These are phyloP conservation scores for Pilatotrama ljubarskyi DNA, from an alignment of 768 basidiomycete genomes.

Conservation along the genomic window DNA sequence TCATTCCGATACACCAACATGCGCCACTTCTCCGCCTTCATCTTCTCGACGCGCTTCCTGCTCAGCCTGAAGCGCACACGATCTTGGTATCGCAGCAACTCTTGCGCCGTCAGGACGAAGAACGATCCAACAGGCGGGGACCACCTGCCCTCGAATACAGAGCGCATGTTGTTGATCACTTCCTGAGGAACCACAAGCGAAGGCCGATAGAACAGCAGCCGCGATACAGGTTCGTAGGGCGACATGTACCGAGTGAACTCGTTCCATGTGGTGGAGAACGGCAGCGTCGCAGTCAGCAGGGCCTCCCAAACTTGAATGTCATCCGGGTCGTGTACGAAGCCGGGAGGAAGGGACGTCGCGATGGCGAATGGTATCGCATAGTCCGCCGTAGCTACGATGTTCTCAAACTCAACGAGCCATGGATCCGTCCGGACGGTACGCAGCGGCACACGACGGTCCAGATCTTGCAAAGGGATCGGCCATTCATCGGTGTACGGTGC, in stretches of 20 bases:
- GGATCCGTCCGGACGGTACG: slow-evolving; percentile 24
- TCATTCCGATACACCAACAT: slow-evolving; percentile 14
- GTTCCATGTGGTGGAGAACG: neutral
- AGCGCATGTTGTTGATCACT: neutral
- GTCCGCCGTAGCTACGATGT: slow-evolving; percentile 22
- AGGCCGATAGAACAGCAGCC: slow-evolving; percentile 12
- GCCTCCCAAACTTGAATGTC: slow-evolving; percentile 18
- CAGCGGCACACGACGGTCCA: slow-evolving; percentile 14
- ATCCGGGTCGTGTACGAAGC: slow-evolving; percentile 17
- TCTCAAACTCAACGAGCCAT: slow-evolving; percentile 29
- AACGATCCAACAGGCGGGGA: slow-evolving; percentile 4
- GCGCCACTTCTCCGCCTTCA: slow-evolving; percentile 14
- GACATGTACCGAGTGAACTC: neutral
- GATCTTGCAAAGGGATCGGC: slow-evolving; percentile 30
- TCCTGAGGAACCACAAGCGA: neutral
- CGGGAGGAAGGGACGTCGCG: slow-evolving; percentile 1
- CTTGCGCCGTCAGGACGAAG: slow-evolving; percentile 16
- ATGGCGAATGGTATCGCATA: slow-evolving; percentile 25
- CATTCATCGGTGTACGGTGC: slow-evolving; percentile 28
- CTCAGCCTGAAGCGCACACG: slow-evolving; percentile 21
- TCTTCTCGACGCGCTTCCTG: slow-evolving; percentile 14
- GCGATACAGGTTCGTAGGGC: slow-evolving; percentile 8
- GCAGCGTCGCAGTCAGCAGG: neutral
- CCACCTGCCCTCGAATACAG: neutral
- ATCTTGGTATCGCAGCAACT: neutral